phyloP scores from a whole-genome alignment of 129 eudicot genomes.

The Flaveria sonorensis region DNA sequence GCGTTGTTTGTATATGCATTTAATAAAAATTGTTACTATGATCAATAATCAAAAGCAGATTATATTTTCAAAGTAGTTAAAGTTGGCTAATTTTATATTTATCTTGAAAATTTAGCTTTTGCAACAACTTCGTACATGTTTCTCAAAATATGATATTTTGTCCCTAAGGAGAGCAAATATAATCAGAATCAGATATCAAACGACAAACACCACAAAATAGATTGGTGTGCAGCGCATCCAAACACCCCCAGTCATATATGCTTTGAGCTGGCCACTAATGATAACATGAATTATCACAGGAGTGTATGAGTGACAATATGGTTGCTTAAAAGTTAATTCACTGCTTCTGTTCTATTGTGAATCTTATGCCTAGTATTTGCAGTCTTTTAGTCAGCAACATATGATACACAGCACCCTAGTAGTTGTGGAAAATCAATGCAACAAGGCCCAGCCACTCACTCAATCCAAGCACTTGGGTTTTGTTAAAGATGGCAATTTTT shows the following conservation, averaged over 20 bases:
- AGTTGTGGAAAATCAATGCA: too few species aligned
- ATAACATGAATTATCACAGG: too few species aligned
- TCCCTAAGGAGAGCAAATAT: neutral
- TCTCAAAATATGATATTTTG: neutral
- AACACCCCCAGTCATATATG: neutral
- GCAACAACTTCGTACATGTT: too few species aligned
- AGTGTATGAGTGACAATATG: too few species aligned
- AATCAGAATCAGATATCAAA: neutral
- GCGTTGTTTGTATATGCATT: neutral
- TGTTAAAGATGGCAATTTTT: neutral
- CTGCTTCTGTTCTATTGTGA: too few species aligned
- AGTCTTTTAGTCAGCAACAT: too few species aligned
- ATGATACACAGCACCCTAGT: too few species aligned
- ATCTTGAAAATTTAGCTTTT: too few species aligned
- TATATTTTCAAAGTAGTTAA: too few species aligned
- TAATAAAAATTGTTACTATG: neutral
- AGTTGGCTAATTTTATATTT: too few species aligned
- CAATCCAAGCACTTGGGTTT: conserved; percentile 3
- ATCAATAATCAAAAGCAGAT: neutral
- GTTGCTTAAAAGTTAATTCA: too few species aligned
- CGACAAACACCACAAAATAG: neutral
- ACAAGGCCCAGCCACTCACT: neutral
- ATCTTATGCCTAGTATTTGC: too few species aligned
- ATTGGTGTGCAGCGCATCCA: neutral
- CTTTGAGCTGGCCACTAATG: neutral